These are phyloP conservation scores for Coniochaeta pulveracea DNA, from an alignment of 2,329 filamentous ascomycete genomes.

Conservation along the genomic window DNA sequence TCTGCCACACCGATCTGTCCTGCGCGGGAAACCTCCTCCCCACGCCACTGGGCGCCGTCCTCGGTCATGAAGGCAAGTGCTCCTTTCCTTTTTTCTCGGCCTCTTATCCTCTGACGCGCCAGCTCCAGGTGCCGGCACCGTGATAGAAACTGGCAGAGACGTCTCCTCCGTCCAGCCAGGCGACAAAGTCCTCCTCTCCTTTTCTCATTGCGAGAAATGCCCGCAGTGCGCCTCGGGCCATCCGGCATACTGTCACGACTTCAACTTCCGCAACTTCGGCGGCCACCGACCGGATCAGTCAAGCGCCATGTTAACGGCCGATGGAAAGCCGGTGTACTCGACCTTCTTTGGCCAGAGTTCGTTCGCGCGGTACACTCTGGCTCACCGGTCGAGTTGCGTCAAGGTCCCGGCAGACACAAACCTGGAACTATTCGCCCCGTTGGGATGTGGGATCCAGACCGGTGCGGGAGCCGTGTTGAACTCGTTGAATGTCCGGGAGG, in stretches of 20 bases:
- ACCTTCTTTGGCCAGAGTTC: conserved; percentile 23
- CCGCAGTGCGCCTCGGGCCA: conserved; percentile 10
- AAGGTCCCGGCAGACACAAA: conserved; percentile 14
- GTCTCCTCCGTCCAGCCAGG: conserved; percentile 35
- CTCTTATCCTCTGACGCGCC: background rate
- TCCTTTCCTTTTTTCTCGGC: background rate
- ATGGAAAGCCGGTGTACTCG: conserved; percentile 8
- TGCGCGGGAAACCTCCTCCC: conserved; percentile 28
- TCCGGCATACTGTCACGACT: conserved; percentile 15
- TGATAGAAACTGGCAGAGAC: conserved; percentile 25
- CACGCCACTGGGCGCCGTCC: conserved; percentile 13
- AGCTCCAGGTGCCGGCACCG: conserved; percentile 11
- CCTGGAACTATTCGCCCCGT: conserved; percentile 18
- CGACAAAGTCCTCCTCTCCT: conserved; percentile 40
- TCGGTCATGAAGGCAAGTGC: conserved; percentile 13
- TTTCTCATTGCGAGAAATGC: conserved; percentile 20
- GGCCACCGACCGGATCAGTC: conserved; percentile 11
- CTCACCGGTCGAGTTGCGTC: conserved; percentile 17
- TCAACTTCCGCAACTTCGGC: conserved; percentile 15
- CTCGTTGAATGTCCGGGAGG: conserved; percentile 14
- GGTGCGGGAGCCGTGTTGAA: conserved; percentile 23
- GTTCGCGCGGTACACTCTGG: conserved; percentile 19
- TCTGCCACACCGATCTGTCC: conserved; percentile 22
- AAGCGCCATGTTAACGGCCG: background rate
- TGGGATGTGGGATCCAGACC: conserved; percentile 25